A percentile compares a stretch with the other conserved stretches of the same genome.
phyloP scores from a whole-genome alignment of 1,284 basidiomycete species.

The Schizophyllum amplum region DNA sequence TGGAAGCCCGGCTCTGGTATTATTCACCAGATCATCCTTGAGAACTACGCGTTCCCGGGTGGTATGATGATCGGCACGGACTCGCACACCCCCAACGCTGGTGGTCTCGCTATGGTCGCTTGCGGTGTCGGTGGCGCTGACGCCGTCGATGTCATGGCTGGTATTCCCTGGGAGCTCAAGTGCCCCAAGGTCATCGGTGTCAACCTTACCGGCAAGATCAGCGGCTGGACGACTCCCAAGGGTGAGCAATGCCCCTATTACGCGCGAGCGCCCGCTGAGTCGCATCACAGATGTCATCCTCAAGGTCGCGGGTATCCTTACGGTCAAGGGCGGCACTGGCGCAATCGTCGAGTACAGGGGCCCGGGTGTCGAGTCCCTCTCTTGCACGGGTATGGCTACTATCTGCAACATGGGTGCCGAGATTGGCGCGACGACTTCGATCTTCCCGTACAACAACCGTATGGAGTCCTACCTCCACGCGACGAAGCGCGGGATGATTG shows the following conservation, averaged over 20 bases:
- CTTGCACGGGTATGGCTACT: slow-evolving; percentile 98
- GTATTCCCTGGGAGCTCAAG: slow-evolving; percentile 97
- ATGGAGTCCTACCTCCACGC: slow-evolving; percentile 93
- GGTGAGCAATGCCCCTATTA: slow-evolving; percentile 37
- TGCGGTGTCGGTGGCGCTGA: slow-evolving; percentile 99
- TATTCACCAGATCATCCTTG: slow-evolving; percentile 95
- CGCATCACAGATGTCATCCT: slow-evolving; percentile 76
- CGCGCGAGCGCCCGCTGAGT: slow-evolving; percentile 4
- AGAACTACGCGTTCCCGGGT: slow-evolving; percentile 99
- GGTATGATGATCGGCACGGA: slow-evolving; percentile 99
- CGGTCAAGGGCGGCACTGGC: slow-evolving; percentile 96
- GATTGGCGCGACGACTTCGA: slow-evolving; percentile 96
- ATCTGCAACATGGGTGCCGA: slow-evolving; percentile 99
- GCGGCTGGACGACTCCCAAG: slow-evolving; percentile 98
- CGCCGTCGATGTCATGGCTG: slow-evolving; percentile 98
- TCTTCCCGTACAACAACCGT: slow-evolving; percentile 98
- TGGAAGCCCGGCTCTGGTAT: slow-evolving; percentile 99
- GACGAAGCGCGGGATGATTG: slow-evolving; percentile 87
- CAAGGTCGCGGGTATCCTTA: slow-evolving; percentile 95
- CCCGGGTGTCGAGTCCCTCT: slow-evolving; percentile 91
- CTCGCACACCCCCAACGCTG: slow-evolving; percentile 98
- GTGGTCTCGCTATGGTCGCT: slow-evolving; percentile 98
- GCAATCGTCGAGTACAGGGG: slow-evolving; percentile 96
- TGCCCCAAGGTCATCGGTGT: slow-evolving; percentile 99
- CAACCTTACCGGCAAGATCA: slow-evolving; percentile 90